Evolutionary conservation across 768 basidiomycete species (phyloP), one percentile per base, ranked within the genome.

Genomic region (Leccinum olivaceopallidum): DNA sequence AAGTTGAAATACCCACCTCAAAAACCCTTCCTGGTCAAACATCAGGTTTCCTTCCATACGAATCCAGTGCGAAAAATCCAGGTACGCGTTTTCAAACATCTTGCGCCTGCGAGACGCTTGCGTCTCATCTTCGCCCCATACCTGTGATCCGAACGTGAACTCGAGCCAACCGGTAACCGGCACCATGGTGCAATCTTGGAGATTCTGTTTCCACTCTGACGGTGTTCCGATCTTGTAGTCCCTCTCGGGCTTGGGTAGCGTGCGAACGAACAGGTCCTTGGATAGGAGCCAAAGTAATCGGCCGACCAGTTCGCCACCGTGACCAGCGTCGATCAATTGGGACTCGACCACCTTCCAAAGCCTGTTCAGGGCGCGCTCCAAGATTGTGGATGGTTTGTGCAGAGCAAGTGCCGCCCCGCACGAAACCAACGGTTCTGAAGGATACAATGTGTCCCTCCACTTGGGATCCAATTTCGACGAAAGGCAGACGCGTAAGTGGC

Each of bases 1-100:
- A n/a, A 16, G 3, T 20, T n/a, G 20, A 28, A 34, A 24, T 6
- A 50, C 49, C 3, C 26, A 50, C n/a, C 30, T 48, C 53, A 6
- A 2, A 12, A 22, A 24, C 2, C 26, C 34, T 12, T 53, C 48
- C 14, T 6, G 60, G 52, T 22, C 49, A 55, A 20, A 28, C n/a
- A 3, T 20, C 20, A 69, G 28, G 20, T 58, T 51, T 12, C 12
- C 32, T 7, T 55, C 34, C 65, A 69, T 68, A 5, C 53, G 50
- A n/a, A 63, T 12, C 61, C 65, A 63, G 28, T 68, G 63, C 10
- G 57, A 68, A 16, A 67, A 60, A 18, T 59, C 54, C 8, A 65
- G 2, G 30, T 60, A 63, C 0, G 62, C 63, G 24, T 64, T 28
- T 28, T 59, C 1, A 22, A 70, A 63, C 8, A 3, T 36, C 3